A percentile compares a stretch with the other conserved stretches of the same genome.
Conservation (phyloP, 2,329 filamentous ascomycete species). For the Piedraia hortae region DNA sequence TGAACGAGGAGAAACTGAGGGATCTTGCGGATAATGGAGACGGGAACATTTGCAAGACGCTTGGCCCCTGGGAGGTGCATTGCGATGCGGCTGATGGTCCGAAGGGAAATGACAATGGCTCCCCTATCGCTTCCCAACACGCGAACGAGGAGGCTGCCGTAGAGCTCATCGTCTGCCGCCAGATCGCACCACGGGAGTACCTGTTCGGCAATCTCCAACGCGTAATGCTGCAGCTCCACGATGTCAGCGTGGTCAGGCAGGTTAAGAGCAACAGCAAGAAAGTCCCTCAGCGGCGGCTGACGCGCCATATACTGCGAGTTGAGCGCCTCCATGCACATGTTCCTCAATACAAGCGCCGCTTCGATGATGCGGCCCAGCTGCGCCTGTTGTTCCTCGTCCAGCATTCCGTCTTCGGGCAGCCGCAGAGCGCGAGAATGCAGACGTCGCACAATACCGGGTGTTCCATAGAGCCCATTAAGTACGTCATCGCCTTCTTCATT, state of each 20-base stretch:
- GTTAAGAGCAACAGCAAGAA: constrained; percentile 56
- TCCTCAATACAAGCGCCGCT: constrained; percentile 64
- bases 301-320: constrained; percentile 63
- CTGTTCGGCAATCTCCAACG: constrained; percentile 74
- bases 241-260: constrained; percentile 45
- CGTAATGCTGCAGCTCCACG: constrained; percentile 69
- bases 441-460: constrained; percentile 41
- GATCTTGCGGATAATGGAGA: constrained; percentile 35
- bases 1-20: constrained; percentile 51
- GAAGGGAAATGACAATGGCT: constrained; percentile 50
- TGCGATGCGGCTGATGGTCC: constrained; percentile 61
- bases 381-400: constrained; percentile 42
- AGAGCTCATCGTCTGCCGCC: constrained; percentile 47
- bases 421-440: constrained; percentile 32
- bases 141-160: constrained; percentile 37
- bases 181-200: constrained; percentile 58
- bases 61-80: constrained; percentile 65
- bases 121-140: constrained; percentile 41
- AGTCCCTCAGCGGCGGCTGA: constrained; percentile 48
- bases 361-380: constrained; percentile 55
- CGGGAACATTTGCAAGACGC: constrained; percentile 42
- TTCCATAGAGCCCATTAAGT: constrained; percentile 38
- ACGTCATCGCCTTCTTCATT: constrained; percentile 26
- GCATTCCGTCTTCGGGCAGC: constrained; percentile 37
- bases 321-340: constrained; percentile 82